Percentiles rank a stretch among this genome's conserved stretches.
phyloP scores from a whole-genome alignment of 2,329 filamentous ascomycete species.

The Stagonosporopsis chrysanthemi region DNA sequence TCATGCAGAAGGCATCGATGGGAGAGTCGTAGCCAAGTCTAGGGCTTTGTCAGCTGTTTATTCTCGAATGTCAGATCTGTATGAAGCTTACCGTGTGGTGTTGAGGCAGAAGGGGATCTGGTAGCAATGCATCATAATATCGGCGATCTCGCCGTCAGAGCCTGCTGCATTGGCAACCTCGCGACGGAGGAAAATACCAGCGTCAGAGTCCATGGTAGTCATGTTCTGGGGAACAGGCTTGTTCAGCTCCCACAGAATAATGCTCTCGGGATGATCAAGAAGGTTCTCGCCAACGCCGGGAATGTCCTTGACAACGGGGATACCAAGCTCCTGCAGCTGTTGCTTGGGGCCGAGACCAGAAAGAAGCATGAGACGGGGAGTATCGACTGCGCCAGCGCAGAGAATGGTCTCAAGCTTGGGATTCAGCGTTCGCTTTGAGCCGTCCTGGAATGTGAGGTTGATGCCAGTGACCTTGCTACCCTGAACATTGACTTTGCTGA shows the following conservation, averaged over 20 bases:
- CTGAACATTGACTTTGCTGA: slow-evolving; percentile 78
- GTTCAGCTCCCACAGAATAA: slow-evolving; percentile 81
- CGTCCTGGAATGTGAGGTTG: slow-evolving; percentile 70
- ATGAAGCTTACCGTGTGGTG: slow-evolving; percentile 65
- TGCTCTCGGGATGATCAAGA: slow-evolving; percentile 70
- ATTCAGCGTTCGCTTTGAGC: slow-evolving; percentile 61
- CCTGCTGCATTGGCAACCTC: slow-evolving; percentile 73
- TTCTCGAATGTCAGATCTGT: background rate
- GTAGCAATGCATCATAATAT: slow-evolving; percentile 97
- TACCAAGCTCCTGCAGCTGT: slow-evolving; percentile 56
- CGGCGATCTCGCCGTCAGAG: slow-evolving; percentile 76
- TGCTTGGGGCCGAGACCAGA: slow-evolving; percentile 59
- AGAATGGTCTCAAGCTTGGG: slow-evolving; percentile 80
- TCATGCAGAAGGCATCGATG: slow-evolving; percentile 89
- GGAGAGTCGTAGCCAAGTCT: slow-evolving; percentile 74
- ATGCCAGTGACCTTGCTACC: slow-evolving; percentile 76
- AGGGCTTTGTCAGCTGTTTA: slow-evolving; percentile 14
- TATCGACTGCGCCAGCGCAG: slow-evolving; percentile 81
- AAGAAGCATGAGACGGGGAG: slow-evolving; percentile 69
- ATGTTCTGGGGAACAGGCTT: slow-evolving; percentile 78
- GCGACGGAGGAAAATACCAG: slow-evolving; percentile 85
- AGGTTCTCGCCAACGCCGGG: slow-evolving; percentile 71
- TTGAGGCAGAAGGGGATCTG: slow-evolving; percentile 92
- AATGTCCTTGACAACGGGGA: slow-evolving; percentile 65
- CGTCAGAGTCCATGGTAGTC: slow-evolving; percentile 91